Conservation (phyloP, 2,329 filamentous ascomycete species). For the Gaeumannomyces tritici region DNA sequence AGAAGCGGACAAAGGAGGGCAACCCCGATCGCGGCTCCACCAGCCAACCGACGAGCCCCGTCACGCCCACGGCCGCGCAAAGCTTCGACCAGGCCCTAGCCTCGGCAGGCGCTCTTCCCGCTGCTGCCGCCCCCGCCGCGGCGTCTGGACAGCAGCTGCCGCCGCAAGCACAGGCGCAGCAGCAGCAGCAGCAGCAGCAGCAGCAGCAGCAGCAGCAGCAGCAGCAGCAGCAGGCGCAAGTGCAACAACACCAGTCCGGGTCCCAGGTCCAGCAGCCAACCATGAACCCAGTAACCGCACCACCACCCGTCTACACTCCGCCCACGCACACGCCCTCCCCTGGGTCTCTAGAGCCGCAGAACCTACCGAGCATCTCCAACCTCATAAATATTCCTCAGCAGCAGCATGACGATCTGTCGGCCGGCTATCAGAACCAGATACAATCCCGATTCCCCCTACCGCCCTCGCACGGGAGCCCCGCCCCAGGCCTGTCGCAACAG, state of each 20-base stretch:
- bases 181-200: slow-evolving; percentile 13
- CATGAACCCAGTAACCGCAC: slow-evolving; percentile 21
- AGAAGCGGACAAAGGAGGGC: slow-evolving; percentile 95
- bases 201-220: slow-evolving; percentile 13
- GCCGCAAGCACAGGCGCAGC: slow-evolving; percentile 15
- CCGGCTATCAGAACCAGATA: slow-evolving; percentile 16
- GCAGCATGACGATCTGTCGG: slow-evolving; percentile 33
- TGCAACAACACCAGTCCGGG: slow-evolving; percentile 7
- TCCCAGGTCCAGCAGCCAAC: slow-evolving; percentile 16
- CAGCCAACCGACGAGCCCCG: slow-evolving; percentile 54
- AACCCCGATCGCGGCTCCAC: slow-evolving; percentile 59
- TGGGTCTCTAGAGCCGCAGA: slow-evolving; percentile 46
- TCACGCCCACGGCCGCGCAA: slow-evolving; percentile 48
- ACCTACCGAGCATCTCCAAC: slow-evolving; percentile 73
- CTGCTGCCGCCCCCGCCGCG: slow-evolving; percentile 9
- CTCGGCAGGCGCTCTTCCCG: slow-evolving; percentile 9
- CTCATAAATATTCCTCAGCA: slow-evolving; percentile 59
- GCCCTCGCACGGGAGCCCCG: slow-evolving; percentile 13
- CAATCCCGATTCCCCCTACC: slow-evolving; percentile 11
- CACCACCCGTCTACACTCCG: slow-evolving; percentile 17
- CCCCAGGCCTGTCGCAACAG: slow-evolving; percentile 27
- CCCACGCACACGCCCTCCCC: slow-evolving; percentile 24
- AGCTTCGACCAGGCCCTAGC: slow-evolving; percentile 34
- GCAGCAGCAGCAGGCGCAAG: slow-evolving; percentile 9
- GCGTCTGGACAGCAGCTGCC: slow-evolving; percentile 9